Conservation (phyloP, 495 filamentous ascomycete species). For the Penicillium ucsense region DNA sequence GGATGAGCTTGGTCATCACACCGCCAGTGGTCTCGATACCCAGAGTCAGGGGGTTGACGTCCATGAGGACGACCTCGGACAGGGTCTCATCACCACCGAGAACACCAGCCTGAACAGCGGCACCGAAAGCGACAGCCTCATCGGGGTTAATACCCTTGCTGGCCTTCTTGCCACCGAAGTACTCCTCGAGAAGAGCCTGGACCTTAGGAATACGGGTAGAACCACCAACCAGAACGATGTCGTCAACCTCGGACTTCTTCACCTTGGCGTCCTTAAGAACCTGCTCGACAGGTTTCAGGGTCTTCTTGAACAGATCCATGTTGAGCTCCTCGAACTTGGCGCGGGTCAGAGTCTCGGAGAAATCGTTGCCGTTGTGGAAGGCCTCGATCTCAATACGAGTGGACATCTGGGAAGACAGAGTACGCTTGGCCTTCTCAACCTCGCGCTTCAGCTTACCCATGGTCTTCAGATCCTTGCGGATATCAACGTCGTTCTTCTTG, state of each 20-base stretch:
- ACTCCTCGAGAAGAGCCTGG: conserved; percentile 94
- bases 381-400: conserved; percentile 97
- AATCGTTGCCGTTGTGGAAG: conserved; percentile 94
- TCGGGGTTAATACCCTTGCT: conserved; percentile 99
- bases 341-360: conserved; percentile 95
- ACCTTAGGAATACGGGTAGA: conserved; percentile 99
- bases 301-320: conserved; percentile 97
- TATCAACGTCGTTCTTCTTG: conserved; percentile 91
- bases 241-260: conserved; percentile 76
- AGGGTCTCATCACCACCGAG: conserved; percentile 96
- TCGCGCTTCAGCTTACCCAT: conserved; percentile 99
- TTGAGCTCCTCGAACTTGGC: conserved; percentile 99
- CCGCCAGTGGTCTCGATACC: conserved; percentile 99
- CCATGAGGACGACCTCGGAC: conserved; percentile 88
- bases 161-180: conserved; percentile 99
- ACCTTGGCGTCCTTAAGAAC: conserved; percentile 88
- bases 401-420: conserved; percentile 96
- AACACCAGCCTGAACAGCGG: conserved; percentile 96
- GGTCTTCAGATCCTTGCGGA: conserved; percentile 91
- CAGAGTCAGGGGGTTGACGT: conserved; percentile 91
- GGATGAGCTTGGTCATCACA: conserved; percentile 98
- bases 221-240: conserved; percentile 88
- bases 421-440: conserved; percentile 99
- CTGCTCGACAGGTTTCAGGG: conserved; percentile 97
- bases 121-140: conserved; percentile 98